Evolutionary conservation across 768 basidiomycete genomes (phyloP), one percentile per base, ranked within the genome.

Genomic region (Suillus plorans): DNA sequence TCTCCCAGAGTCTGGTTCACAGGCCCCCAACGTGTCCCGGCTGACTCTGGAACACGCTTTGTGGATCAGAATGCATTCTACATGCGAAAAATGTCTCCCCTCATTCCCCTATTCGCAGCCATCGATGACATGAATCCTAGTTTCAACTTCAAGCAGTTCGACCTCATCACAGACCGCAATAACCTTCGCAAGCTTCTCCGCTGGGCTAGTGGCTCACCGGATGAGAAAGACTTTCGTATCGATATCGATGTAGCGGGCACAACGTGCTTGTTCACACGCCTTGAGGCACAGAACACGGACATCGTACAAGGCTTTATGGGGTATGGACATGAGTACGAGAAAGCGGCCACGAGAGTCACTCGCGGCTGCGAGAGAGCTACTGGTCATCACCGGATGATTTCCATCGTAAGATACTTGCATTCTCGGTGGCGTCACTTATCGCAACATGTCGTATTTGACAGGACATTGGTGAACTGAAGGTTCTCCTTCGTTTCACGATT

Each of bases 251-350:
- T 90, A 20, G 82, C 80, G 0, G 89, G 90, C 1, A 69, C 69
- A 20, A 91, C 91, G 0, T 76, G 90, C 18, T 69, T 93, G 34
- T 76, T 92, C 69, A 86, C 84, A 62, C 78, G 91, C 1, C 78
- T 61, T 25, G 89, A 88, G 84, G 83, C 82, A 37, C 6, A 41
- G 39, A 68, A 14, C 12, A 5, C 62, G 0, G 22, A 49, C 10
- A 28, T 67, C 18, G 62, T 60, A 0, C 68, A 62, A 8, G 67
- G 81, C 16, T 73, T 71, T 16, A 80, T 79, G 22, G 77, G 75
- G 0, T 92, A 79, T 72, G 89, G 89, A 0, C 77, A 83, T 57
- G 86, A 83, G 64, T 94, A 90, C 68, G 85, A 90, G 69, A 81
- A 79, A 65, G 83, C 82, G 0, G 80, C 82, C 4, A 88, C 89